Percentiles rank a stretch among this genome's conserved stretches.
Conservation (phyloP, 139 green algal genomes). For the Chara braunii region DNA sequence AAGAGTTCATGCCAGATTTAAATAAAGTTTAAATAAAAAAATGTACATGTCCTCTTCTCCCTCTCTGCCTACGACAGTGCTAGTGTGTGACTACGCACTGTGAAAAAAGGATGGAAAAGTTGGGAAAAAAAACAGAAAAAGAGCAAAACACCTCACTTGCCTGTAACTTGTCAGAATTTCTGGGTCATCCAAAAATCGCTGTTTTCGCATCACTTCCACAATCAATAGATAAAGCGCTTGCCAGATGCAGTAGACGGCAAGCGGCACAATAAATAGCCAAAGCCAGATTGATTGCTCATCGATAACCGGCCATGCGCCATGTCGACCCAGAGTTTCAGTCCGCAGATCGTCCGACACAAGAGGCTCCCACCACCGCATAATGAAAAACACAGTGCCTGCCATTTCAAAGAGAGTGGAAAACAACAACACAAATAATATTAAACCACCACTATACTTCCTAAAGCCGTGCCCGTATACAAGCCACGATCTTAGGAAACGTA, state of each 20-base stretch:
- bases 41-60: too few species aligned
- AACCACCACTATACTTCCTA: too few species aligned
- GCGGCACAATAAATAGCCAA: conserved; percentile 27
- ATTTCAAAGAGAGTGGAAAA: not conserved
- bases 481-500: too few species aligned
- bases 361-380: conserved; percentile 37
- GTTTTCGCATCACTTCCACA: conserved; percentile 28
- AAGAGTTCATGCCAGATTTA: too few species aligned
- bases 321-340: conserved; percentile 17
- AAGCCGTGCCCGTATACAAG: too few species aligned
- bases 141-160: not conserved
- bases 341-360: too few species aligned
- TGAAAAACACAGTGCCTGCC: conserved; percentile 32
- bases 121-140: not conserved
- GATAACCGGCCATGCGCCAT: conserved; percentile 20
- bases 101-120: too few species aligned
- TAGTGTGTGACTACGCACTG: too few species aligned
- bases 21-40: too few species aligned
- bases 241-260: conserved; percentile 21
- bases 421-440: too few species aligned
- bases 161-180: too few species aligned
- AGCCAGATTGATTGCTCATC: conserved; percentile 11
- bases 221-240: conserved; percentile 31
- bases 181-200: conserved; percentile 21
- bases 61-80: too few species aligned